Conservation (phyloP, 1,139 yeast species). For the Taphrina betulina region DNA sequence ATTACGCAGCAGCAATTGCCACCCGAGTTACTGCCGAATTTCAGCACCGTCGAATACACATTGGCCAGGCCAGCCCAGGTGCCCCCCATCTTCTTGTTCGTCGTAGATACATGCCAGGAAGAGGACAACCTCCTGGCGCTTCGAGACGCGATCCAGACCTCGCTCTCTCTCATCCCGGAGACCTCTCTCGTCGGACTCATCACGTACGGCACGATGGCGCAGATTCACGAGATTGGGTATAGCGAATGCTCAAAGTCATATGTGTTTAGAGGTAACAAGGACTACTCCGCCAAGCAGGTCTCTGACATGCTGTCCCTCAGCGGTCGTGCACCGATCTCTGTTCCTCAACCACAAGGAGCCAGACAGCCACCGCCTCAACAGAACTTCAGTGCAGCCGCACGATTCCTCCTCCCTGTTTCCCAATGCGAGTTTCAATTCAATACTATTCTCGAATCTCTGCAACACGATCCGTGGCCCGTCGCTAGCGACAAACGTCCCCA, state of each 20-base stretch:
- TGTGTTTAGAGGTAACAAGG: constrained; percentile 91
- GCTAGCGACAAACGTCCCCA: constrained; percentile 83
- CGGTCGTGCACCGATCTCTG: constrained; percentile 44
- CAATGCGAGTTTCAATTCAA: constrained; percentile 86
- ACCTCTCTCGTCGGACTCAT: constrained; percentile 88
- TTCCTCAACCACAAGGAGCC: constrained; percentile 45
- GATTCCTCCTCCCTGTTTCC: constrained; percentile 82
- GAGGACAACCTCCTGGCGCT: constrained; percentile 86
- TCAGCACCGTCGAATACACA: constrained; percentile 90
- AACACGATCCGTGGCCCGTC: constrained; percentile 89
- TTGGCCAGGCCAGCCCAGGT: constrained; percentile 81
- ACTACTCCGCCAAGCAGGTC: constrained; percentile 72
- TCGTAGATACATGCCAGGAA: constrained; percentile 92
- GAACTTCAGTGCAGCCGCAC: constrained; percentile 51
- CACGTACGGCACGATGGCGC: constrained; percentile 84
- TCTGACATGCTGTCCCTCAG: constrained; percentile 67
- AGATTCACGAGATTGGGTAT: constrained; percentile 86
- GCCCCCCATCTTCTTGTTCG: constrained; percentile 91
- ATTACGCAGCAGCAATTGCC: constrained; percentile 83
- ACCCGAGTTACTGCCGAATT: constrained; percentile 70
- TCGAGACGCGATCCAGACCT: constrained; percentile 79
- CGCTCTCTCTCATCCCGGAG: constrained; percentile 83
- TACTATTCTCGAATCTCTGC: constrained; percentile 72
- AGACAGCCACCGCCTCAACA: constrained; percentile 39
- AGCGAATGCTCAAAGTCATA: constrained; percentile 74